Base-by-base conservation (phyloP, 2,329 filamentous ascomycete genomes). In the Bisporella sp. region DNA sequence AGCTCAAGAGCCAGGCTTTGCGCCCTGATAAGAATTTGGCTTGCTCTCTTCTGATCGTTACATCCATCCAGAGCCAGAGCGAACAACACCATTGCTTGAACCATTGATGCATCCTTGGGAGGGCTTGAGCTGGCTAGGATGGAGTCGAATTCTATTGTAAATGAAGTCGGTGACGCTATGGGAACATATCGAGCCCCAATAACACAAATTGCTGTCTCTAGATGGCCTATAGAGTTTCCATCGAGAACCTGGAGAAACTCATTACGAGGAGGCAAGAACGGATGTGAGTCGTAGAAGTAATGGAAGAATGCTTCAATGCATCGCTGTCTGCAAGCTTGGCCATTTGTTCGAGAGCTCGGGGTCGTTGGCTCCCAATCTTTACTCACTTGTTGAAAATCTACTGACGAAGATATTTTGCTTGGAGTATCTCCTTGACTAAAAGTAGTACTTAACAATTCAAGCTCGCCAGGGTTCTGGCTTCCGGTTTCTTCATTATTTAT, bases 11-110 rank as follows among this genome's bases (percentile, higher is more conserved):
- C 87, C 45, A 92, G 67, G 9, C 80, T 74, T 60, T 89, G 83
- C 2, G 82, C 86, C 31, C 82, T 76, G 9, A 72, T 70, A 28
- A 95, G 77, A 13, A 89, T 74, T 41, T 84, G 74, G 8, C 81
- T 74, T 0, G 88, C 84, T 62, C 81, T 79, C 29, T 79, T 76
- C 31, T 85, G 81, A 56, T 91, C 78, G 61, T 85, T 85, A 55
- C 79, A 81, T 4, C 87, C 87, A 62, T 95, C 88, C 5, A 95
- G 73, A 0, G 82, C 83, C 53, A 95, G 82, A 13, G 90, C 76
- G 49, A 89, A 78, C 2, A 96, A 73, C 45, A 95, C 68, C 63
- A 92, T 74, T 2, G 88, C 82, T 68, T 96, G 91, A 1, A 95
- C 81, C 4, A 84, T 71, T 62, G 80, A 87, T 5, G 69, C 52